Percentiles rank a stretch among this genome's conserved stretches.
phyloP scores from a whole-genome alignment of 495 filamentous ascomycete genomes.

The Hypoxylon intermedium region DNA sequence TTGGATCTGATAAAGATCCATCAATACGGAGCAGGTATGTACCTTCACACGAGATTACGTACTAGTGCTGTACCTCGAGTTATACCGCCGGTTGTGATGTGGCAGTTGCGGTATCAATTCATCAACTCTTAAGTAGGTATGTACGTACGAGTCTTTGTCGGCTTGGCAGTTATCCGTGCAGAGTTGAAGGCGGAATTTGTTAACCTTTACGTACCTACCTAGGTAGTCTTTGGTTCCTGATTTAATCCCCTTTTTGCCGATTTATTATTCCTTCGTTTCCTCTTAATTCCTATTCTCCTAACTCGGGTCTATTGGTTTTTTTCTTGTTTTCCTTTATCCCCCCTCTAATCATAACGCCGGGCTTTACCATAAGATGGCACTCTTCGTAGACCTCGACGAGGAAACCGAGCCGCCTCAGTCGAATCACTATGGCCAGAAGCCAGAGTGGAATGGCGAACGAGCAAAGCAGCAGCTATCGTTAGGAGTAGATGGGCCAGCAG shows the following conservation, averaged over 20 bases:
- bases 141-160: too few relatives aligned
- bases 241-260: conserved; percentile 8
- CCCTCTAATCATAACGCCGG: conserved; percentile 2
- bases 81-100: background rate
- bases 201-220: too few relatives aligned
- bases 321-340: background rate
- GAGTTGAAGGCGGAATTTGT: background rate
- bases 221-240: conserved; percentile 10
- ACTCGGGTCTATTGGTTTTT: background rate
- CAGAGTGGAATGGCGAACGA: conserved; percentile 38
- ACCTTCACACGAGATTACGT: too few relatives aligned
- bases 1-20: conserved; percentile 22
- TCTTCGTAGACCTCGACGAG: conserved; percentile 69
- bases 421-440: conserved; percentile 40
- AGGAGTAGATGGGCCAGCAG: conserved; percentile 19
- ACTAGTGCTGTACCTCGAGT: too few relatives aligned
- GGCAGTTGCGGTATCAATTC: background rate
- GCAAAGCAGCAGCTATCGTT: conserved; percentile 30
- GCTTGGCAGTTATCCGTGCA: conserved; percentile 20
- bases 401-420: conserved; percentile 57
- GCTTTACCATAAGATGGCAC: conserved; percentile 57
- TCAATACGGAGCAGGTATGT: conserved; percentile 17
- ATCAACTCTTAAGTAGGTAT: too few relatives aligned
- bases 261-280: conserved; percentile 3
- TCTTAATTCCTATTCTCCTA: conserved; percentile 9